Percentiles rank a stretch among this genome's conserved stretches.
phyloP scores from a whole-genome alignment of 257 asterid genomes.

The Cordia subcordata region DNA sequence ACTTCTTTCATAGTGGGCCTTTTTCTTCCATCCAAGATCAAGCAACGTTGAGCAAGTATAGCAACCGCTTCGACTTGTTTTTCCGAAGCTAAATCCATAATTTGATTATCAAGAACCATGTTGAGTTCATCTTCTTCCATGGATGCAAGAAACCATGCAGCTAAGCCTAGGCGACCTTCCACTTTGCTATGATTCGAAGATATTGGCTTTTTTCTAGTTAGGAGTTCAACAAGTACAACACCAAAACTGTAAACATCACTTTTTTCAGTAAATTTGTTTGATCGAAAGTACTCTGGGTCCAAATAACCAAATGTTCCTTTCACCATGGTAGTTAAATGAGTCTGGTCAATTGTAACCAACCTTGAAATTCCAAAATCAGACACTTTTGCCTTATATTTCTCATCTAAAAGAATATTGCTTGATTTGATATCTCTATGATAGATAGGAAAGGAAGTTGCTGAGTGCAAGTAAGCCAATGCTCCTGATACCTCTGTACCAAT shows the following conservation, averaged over 20 bases:
- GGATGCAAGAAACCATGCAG: slow-evolving; percentile 10
- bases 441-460: not conserved
- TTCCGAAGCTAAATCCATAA: slow-evolving; percentile 6
- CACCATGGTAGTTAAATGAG: not conserved
- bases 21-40: not conserved
- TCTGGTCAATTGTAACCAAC: not conserved
- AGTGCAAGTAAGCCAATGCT: not conserved
- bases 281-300: not conserved
- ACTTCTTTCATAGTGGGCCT: not conserved
- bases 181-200: slow-evolving; percentile 9
- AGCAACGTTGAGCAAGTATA: not conserved
- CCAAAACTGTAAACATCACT: slow-evolving; percentile 43
- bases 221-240: slow-evolving; percentile 34
- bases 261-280: slow-evolving; percentile 36
- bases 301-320: not conserved
- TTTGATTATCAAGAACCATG: slow-evolving; percentile 31
- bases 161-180: slow-evolving; percentile 25
- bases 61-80: not conserved
- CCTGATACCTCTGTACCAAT: not conserved
- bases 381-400: not conserved
- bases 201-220: slow-evolving; percentile 31
- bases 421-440: not conserved
- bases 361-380: not conserved
- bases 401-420: not conserved
- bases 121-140: slow-evolving; percentile 27